A percentile compares a stretch with the other conserved stretches of the same genome.
Conservation (phyloP, 352 stramenopile genomes). For the Peronospora belbahrii region DNA sequence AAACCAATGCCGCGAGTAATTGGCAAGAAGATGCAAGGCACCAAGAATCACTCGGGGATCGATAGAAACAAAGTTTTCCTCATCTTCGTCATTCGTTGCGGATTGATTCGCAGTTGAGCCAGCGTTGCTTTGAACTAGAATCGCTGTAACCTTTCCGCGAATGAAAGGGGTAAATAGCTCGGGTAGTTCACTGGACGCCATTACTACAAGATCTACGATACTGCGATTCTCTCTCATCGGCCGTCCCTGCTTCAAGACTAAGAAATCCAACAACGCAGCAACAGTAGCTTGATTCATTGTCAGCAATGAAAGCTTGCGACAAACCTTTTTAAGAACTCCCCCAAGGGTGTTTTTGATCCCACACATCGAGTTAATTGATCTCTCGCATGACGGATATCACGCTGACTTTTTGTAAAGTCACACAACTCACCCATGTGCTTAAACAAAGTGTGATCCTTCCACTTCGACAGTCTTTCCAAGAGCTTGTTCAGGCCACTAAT, state of each 20-base stretch:
- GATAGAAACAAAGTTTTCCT: constrained; percentile 26
- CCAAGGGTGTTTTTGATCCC: constrained; percentile 67
- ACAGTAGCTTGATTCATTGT: constrained; percentile 50
- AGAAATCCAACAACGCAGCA: constrained; percentile 32
- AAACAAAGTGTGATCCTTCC: constrained; percentile 77
- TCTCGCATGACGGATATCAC: constrained; percentile 40
- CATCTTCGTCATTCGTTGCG: constrained; percentile 18
- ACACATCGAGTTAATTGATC: constrained; percentile 73
- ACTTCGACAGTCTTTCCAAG: constrained; percentile 52
- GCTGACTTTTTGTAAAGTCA: constrained; percentile 37
- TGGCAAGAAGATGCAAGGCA: constrained; percentile 40
- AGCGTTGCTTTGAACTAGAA: constrained; percentile 30
- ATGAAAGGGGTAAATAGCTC: constrained; percentile 50
- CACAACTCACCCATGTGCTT: constrained; percentile 64
- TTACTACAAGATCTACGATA: constrained; percentile 46
- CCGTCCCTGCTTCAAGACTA: constrained; percentile 21
- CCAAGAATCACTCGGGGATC: constrained; percentile 46
- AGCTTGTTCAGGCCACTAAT: constrained; percentile 45
- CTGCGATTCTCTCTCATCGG: constrained; percentile 41
- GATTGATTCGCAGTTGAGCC: constrained; percentile 3
- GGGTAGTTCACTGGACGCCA: constrained; percentile 41
- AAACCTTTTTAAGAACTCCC: constrained; percentile 81
- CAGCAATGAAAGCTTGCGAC: constrained; percentile 62
- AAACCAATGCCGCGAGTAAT: constrained; percentile 47
- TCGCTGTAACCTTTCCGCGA: constrained; percentile 33